Base-by-base conservation (phyloP, 208 protist species). In the Trypanosoma congolense region DNA sequence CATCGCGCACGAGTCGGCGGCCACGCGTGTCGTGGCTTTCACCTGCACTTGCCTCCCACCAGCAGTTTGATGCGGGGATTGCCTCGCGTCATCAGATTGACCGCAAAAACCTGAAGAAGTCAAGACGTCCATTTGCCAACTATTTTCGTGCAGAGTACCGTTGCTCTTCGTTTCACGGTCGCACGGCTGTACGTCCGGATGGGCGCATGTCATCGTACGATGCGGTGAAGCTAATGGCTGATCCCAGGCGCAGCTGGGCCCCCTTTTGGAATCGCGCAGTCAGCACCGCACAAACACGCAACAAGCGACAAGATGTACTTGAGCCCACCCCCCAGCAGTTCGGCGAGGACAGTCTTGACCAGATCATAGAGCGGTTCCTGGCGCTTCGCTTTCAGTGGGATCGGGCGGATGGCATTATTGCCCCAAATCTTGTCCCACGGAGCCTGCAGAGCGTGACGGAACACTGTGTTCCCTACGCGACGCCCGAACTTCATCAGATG, bases 331-430 rank as follows among this genome's bases (percentile, higher is more conserved):
- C 44, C 2, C 66, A 56, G 9, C 42, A 66, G 31, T 88, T 93
- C 61, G 83, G 87, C 5, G 87, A 83, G 22, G 83, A 90, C 64
- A 52, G 29, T 1, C 21, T 87, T 2, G 87, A 94, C 56, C 25
- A 26, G 28, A 43, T 70, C 6, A 56, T 94, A 40, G 57, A 75
- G 51, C 61, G 75, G 6, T 61, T 94, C 47, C 47, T 94, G 10
- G 77, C 84, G 56, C 42, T 90, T n/a, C 77, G 87, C 43, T 89
- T 91, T 60, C 49, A 76, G 45, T 94, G 87, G 83, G 87, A 94
- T 66, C 67, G 65, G 26, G 80, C 75, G 69, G 87, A 94, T 45
- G 83, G 70, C 33, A 56, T 94, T 14, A 33, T 86, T 16, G 72
- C 74, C 19, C 61, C 72, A 33, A 77, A 65, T 51, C 57, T 86